These are phyloP conservation scores for Conoideocrella luteorostrata DNA, from an alignment of 2,329 filamentous ascomycete genomes.

Conservation along the genomic window DNA sequence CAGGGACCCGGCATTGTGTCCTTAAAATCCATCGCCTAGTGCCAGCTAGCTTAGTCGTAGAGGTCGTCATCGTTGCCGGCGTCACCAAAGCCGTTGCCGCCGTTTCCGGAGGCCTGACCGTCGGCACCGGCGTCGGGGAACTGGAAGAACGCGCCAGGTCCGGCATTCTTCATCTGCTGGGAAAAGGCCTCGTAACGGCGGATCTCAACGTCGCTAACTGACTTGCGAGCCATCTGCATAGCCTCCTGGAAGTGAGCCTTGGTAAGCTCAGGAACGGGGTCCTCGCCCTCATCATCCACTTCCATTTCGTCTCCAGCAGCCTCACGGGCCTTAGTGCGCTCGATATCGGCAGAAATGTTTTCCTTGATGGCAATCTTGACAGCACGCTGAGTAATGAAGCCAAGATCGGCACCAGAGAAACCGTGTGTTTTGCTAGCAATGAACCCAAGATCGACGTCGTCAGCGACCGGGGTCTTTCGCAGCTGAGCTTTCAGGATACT, in stretches of 20 bases:
- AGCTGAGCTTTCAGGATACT: conserved; percentile 93
- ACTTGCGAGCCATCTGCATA: conserved; percentile 89
- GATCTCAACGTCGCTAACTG: conserved; percentile 94
- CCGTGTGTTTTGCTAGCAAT: conserved; percentile 97
- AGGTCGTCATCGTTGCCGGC: conserved; percentile 93
- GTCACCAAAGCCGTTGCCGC: conserved; percentile 66
- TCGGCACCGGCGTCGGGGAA: conserved; percentile 71
- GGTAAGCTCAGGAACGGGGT: conserved; percentile 92
- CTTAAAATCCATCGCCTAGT: conserved; percentile 12
- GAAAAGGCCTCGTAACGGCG: conserved; percentile 97
- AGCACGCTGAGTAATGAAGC: conserved; percentile 96
- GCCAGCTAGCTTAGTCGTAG: conserved; percentile 67
- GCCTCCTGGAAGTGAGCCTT: conserved; percentile 98
- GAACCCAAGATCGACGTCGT: conserved; percentile 81
- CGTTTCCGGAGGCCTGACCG: conserved; percentile 55
- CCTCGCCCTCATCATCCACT: conserved; percentile 65
- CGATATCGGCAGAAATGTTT: conserved; percentile 81
- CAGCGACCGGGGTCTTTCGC: conserved; percentile 89
- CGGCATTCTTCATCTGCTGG: conserved; percentile 98
- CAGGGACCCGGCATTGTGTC: conserved; percentile 25
- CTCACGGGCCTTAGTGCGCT: conserved; percentile 83
- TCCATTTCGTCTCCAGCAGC: conserved; percentile 75
- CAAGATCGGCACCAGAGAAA: conserved; percentile 98
- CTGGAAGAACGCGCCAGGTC: conserved; percentile 95
- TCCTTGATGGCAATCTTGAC: conserved; percentile 99